Evolutionary conservation across 2,329 filamentous ascomycete species (phyloP).

Genomic region (Cadophora sp.): DNA sequence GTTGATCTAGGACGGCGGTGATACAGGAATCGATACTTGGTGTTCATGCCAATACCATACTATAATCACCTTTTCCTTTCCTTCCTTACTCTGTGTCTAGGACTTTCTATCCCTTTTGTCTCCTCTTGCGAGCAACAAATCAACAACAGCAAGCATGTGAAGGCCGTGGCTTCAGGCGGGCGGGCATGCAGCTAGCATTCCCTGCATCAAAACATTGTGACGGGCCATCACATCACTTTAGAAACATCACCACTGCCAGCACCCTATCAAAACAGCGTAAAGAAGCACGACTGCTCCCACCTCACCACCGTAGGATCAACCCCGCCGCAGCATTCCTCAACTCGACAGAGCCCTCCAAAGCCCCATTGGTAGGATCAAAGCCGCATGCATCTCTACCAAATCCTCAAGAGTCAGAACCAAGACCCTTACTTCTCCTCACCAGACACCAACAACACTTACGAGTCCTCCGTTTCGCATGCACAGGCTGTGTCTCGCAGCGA

Average conservation of each 20-base stretch:
- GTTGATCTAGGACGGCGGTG: not conserved
- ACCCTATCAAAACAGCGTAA: not conserved
- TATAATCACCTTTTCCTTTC: not conserved
- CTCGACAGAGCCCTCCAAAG: not conserved
- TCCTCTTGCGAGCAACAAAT: not conserved
- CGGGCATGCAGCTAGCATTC: not conserved
- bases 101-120: not conserved
- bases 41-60: not conserved
- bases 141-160: not conserved
- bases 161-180: not conserved
- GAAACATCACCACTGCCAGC: not conserved
- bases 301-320: not conserved
- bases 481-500: constrained; percentile 7
- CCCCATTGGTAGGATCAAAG: not conserved
- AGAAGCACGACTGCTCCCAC: not conserved
- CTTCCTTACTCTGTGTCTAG: not conserved
- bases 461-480: not conserved
- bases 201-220: not conserved
- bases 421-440: not conserved
- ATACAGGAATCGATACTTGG: not conserved
- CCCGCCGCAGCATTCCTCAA: not conserved
- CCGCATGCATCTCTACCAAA: not conserved
- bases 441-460: constrained; percentile 5
- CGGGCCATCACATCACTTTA: not conserved
- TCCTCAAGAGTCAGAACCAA: not conserved